Evolutionary conservation across 768 basidiomycete species (phyloP), one percentile per base, ranked within the genome.

Genomic region (Astraeus odoratus): DNA sequence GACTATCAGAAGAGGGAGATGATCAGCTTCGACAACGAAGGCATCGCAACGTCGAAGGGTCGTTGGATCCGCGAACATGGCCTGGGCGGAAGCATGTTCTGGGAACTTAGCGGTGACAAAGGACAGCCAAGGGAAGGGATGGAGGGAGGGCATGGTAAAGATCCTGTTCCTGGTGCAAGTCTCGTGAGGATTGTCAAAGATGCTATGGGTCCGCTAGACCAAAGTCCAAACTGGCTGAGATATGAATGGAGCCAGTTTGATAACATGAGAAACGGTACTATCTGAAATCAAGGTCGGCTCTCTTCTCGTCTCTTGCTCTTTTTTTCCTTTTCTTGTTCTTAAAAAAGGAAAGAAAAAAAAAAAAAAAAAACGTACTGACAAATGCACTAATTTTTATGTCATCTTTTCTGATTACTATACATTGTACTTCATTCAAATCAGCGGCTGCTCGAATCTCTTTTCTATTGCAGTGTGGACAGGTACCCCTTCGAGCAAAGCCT

Each of bases 81-180:
- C 0, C 67, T 98, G 4, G 89, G 87, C 5, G 96, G 96, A 0
- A 86, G 85, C 44, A 99, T 99, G 96, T 84, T 84, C 54, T 92
- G 89, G 90, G 90, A 94, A 61, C 70, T 95, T 33, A 86, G 83
- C 53, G 91, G 89, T 2, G 95, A 97, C 67, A 90, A 91, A 61
- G 78, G 78, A 1, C 67, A 67, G 4, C 54, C 61, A 24, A 75
- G 86, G 42, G 78, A 84, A 30, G 85, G 78, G 12, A 82, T 89
- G 78, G 86, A 90, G 51, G 65, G 67, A 7, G 85, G 86, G 2
- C 72, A 67, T 1, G 88, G 87, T 2, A 92, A 92, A 63, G 83
- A 83, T 22, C 71, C 73, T 3, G 78, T 84, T 51, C 76, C 80
- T 24, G 82, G 89, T 4, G 59, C 63, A 49, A 88, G 86, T 55